Evolutionary conservation across 148 eudicot genomes (phyloP).

Genomic region (Camellia japonica): DNA sequence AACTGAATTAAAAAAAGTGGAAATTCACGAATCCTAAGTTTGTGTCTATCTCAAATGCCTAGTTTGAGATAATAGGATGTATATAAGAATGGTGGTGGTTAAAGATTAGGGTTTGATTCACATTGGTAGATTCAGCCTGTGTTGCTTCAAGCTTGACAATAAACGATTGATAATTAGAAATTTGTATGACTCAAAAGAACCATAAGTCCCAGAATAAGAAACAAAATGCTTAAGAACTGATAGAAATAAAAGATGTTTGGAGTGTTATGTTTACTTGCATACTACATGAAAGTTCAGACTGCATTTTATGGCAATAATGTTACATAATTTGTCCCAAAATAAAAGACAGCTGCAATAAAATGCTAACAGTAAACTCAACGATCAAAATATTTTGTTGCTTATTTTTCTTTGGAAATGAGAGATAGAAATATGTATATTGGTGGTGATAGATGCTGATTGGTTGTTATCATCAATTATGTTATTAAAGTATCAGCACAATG

Average conservation of each 20-base stretch:
- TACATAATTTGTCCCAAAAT: background rate
- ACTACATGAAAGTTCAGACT: background rate
- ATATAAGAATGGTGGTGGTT: too few relatives aligned
- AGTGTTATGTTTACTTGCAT: background rate
- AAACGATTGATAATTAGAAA: background rate
- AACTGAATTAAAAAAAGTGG: background rate
- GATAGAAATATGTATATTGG: background rate
- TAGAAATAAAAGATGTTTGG: background rate
- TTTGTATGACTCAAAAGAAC: too few relatives aligned
- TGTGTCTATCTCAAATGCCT: background rate
- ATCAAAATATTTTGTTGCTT: background rate
- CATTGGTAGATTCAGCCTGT: background rate
- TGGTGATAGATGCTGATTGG: background rate
- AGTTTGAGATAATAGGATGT: background rate
- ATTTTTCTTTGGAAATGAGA: background rate
- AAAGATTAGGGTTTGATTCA: background rate
- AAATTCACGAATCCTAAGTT: background rate
- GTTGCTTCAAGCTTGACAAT: background rate
- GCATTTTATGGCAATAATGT: background rate
- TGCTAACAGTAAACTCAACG: too few relatives aligned
- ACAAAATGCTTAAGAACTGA: background rate
- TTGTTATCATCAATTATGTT: too few relatives aligned
- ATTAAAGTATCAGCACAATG: background rate
- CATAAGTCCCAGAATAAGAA: too few relatives aligned
- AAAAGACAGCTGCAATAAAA: background rate